Percentiles rank a stretch among this genome's conserved stretches.
Conservation (phyloP, 805 yeast species). For the Yarrowia porcina region DNA sequence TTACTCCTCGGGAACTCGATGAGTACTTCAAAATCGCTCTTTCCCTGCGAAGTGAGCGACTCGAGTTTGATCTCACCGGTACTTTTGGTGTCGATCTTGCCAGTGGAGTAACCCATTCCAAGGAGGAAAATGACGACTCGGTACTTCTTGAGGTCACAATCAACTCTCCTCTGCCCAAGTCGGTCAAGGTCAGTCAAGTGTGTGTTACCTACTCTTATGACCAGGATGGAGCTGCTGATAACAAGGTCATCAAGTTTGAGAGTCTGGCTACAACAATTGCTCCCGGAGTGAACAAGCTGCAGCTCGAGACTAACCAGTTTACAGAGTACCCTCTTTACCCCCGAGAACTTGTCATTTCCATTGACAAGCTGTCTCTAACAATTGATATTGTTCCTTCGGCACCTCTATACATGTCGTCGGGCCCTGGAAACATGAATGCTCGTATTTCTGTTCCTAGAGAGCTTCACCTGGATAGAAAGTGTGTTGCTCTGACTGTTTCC, state of each 20-base stretch:
- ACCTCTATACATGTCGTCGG: constrained; percentile 14
- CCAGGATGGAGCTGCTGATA: constrained; percentile 21
- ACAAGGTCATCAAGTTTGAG: constrained; percentile 23
- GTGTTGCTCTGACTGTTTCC: constrained; percentile 9
- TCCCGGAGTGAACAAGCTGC: not conserved
- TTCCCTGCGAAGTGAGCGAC: constrained; percentile 31
- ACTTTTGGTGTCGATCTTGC: constrained; percentile 9
- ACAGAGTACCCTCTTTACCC: constrained; percentile 20
- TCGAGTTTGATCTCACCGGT: constrained; percentile 29
- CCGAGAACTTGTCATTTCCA: not conserved
- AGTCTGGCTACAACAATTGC: constrained; percentile 9
- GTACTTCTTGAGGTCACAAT: constrained; percentile 42
- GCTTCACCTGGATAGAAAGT: not conserved
- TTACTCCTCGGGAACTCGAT: constrained; percentile 30
- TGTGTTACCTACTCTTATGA: constrained; percentile 28
- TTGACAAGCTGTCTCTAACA: constrained; percentile 13
- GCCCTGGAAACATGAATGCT: constrained; percentile 6
- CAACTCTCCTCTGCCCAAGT: constrained; percentile 33
- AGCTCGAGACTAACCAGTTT: constrained; percentile 29
- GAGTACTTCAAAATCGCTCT: constrained; percentile 21
- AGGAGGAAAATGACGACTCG: constrained; percentile 39
- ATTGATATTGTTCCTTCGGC: constrained; percentile 2
- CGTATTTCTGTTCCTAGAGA: constrained; percentile 17
- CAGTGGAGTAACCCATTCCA: constrained; percentile 31
- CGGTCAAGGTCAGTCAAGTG: constrained; percentile 29